Base-by-base conservation (phyloP, 108 stramenopile species). In the Phaeodactylum tricornutum region DNA sequence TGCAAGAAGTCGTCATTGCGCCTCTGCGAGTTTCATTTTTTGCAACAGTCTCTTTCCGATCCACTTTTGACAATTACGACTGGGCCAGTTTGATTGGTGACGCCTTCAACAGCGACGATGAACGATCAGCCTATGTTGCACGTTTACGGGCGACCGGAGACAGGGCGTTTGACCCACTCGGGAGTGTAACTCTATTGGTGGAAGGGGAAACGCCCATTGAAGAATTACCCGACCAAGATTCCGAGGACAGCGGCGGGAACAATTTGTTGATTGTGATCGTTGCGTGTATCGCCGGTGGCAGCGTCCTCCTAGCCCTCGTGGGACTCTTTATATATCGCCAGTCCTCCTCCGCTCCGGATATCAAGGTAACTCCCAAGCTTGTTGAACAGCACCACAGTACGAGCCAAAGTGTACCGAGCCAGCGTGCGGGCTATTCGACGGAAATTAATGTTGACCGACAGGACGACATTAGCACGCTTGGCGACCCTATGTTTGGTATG, bases 381-480 rank as follows among this genome's bases (percentile, higher is more conserved):
- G n/a, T n/a, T n/a, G n/a, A n/a, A n/a, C n/a, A n/a, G n/a, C n/a
- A n/a, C n/a, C n/a, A n/a, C n/a, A n/a, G n/a, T n/a, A n/a, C n/a
- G n/a, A n/a, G n/a, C n/a, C n/a, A n/a, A n/a, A n/a, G n/a, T n/a
- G n/a, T 27, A 30, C 43, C n/a, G n/a, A n/a, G n/a, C n/a, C n/a
- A n/a, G n/a, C n/a, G n/a, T n/a, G n/a, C n/a, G n/a, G n/a, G n/a
- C n/a, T n/a, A n/a, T n/a, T n/a, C n/a, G n/a, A n/a, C 27, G n/a
- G 66, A 77, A 44, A 71, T 77, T 55, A 17, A 67, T 22, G 65
- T 72, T 42, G 79, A 79, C 32, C 73, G 73, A 4, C 64, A 75
- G 30, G 88, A 91, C 55, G 88, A 91, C 53, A 70, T 91, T 15
- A 77, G 75, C 47, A 86, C 88, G 0, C 38, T 91, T 15, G 84